Conservation (phyloP, 2,329 filamentous ascomycete species). For the Ascochyta lentis region DNA sequence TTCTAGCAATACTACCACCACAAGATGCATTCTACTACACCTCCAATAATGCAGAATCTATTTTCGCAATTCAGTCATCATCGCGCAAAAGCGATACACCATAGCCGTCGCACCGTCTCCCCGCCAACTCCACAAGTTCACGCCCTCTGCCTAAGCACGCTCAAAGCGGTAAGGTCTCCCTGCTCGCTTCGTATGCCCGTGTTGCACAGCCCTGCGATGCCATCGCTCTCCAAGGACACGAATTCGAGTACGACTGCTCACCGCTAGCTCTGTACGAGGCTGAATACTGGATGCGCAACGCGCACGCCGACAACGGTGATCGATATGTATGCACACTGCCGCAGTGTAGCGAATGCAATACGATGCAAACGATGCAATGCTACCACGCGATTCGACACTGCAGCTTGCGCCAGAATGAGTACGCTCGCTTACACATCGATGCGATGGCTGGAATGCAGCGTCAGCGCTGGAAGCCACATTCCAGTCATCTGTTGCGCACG, state of each 20-base stretch:
- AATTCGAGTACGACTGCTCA: constrained; percentile 2
- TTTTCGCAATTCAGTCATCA: constrained; percentile 1
- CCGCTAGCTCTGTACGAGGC: constrained; percentile 16
- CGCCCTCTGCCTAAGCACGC: constrained; percentile 22
- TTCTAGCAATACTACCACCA: constrained; percentile 1
- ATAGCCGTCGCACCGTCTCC: constrained; percentile 12
- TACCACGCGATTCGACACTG: constrained; percentile 13
- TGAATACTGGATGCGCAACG: constrained; percentile 8
- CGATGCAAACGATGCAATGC: constrained; percentile 15
- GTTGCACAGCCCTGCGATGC: constrained; percentile 31
- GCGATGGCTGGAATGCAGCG: constrained; percentile 2
- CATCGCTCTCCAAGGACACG: constrained; percentile 19
- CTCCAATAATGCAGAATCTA: constrained; percentile 5
- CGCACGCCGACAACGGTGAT: constrained; percentile 9
- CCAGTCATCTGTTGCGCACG: background rate
- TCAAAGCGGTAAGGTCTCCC: constrained; percentile 17
- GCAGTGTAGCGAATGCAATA: constrained; percentile 6
- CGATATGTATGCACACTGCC: constrained; percentile 10
- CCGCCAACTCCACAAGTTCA: constrained; percentile 21
- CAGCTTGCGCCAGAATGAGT: constrained; percentile 18
- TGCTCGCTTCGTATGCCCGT: constrained; percentile 26
- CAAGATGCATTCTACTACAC: background rate
- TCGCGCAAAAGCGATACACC: constrained; percentile 4
- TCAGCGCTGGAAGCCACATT: constrained; percentile 2
- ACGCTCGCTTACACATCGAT: constrained; percentile 9